A percentile compares a stretch with the other conserved stretches of the same genome.
phyloP scores from a whole-genome alignment of 257 asterid species.

The Nicotiana knightiana region DNA sequence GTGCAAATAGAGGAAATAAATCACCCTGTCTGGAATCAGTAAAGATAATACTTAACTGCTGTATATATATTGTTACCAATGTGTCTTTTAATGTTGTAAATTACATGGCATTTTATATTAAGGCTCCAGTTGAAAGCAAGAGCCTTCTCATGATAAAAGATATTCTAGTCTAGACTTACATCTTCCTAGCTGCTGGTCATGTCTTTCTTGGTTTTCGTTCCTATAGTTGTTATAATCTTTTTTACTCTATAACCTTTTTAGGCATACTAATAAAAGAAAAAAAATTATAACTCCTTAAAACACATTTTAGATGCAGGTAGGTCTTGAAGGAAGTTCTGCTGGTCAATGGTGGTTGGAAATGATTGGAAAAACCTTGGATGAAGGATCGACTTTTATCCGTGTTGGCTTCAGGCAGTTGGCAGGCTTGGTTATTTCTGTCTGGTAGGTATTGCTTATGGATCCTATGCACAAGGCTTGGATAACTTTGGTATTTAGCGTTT shows the following conservation, averaged over 20 bases:
- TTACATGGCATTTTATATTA: neutral
- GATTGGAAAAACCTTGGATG: constrained; percentile 89
- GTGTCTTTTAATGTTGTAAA: neutral
- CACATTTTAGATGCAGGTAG: constrained; percentile 59
- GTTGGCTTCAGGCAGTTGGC: constrained; percentile 99
- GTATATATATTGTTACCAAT: neutral
- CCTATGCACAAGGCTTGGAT: neutral
- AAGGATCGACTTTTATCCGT: constrained; percentile 74
- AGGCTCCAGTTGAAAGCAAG: neutral
- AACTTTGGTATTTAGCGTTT: constrained; percentile 3
- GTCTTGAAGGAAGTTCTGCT: constrained; percentile 93
- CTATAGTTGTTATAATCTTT: neutral
- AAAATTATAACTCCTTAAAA: neutral
- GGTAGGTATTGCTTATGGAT: constrained; percentile 47
- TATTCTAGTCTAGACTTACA: neutral
- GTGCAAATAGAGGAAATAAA: neutral
- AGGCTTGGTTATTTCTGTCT: constrained; percentile 86
- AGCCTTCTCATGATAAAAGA: neutral
- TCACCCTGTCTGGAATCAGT: neutral
- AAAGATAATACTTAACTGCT: neutral
- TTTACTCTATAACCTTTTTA: neutral
- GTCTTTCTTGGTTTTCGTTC: neutral
- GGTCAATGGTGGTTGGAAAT: constrained; percentile 99
- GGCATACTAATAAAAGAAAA: neutral
- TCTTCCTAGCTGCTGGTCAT: neutral